Base-by-base conservation (phyloP, 2,329 filamentous ascomycete species). In the Penicillium olsonii region DNA sequence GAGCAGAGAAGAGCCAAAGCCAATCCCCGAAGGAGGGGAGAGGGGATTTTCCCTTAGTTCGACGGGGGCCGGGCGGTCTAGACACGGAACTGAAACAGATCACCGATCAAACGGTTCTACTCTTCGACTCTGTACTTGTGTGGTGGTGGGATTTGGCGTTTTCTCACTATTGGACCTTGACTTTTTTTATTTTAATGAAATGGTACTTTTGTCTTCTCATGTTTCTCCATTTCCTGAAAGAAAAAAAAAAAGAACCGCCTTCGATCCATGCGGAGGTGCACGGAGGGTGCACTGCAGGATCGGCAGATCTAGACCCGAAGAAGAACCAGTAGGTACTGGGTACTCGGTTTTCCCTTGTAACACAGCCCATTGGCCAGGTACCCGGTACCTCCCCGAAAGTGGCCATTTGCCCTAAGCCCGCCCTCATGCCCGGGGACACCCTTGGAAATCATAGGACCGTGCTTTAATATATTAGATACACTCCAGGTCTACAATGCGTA, bases 21-120 rank as follows among this genome's bases (percentile, higher is more conserved):
- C n/a, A 35, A 35, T 15, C 20, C 37, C 18, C 45, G 37, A 52
- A 53, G 53, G 54, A 45, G 54, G 54, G 45, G 47, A 48, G 53
- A 53, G 62, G 60, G 61, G 62, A 59, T 59, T 55, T 61, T 59
- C 57, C 49, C 53, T 54, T 50, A 53, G 53, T 53, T 55, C 51
- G 56, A 55, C 48, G 58, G 60, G 46, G 53, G 62, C 60, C 53
- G 63, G 57, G 63, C 57, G 64, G 65, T 66, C 65, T 67, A 67
- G 65, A 67, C 63, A 52, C 42, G 57, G 50, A 55, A 53, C 53
- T 60, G 53, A 62, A 62, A 63, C 56, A 47, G 38, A 39, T 24
- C 22, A 24, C 22, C 22, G 22, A n/a, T n/a, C n/a, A n/a, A 24
- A 24, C 22, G 22, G 22, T 24, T 24, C 22, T 24, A 24, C 22